Conservation (phyloP, 352 stramenopile genomes). For the Phytopythium helicoides region DNA sequence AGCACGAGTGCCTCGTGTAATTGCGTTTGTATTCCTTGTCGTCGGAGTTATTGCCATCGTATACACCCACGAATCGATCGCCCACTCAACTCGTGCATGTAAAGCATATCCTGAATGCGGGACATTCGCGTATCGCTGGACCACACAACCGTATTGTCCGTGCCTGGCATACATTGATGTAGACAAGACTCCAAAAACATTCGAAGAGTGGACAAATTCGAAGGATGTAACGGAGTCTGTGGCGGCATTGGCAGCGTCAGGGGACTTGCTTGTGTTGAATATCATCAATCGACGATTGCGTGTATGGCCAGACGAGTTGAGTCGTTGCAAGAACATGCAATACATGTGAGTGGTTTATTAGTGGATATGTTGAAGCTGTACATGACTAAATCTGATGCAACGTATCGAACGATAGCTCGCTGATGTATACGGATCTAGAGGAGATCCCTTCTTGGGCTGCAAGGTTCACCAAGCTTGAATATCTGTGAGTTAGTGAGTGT, state of each 20-base stretch:
- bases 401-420: too few species aligned
- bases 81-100: background rate
- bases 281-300: constrained; percentile 11
- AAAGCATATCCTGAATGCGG: constrained; percentile 5
- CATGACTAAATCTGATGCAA: too few species aligned
- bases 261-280: constrained; percentile 8
- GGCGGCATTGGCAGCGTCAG: constrained; percentile 6
- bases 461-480: constrained; percentile 10
- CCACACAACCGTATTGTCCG: constrained; percentile 7
- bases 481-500: constrained; percentile 11
- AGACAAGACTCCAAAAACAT: constrained; percentile 3
- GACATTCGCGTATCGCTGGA: constrained; percentile 11
- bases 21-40: constrained; percentile 1
- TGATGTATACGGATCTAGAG: constrained; percentile 7
- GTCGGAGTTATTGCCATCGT: background rate
- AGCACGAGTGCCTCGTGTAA: background rate
- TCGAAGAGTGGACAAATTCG: constrained; percentile 1
- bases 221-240: constrained; percentile 4
- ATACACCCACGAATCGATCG: constrained; percentile 1
- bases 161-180: constrained; percentile 22
- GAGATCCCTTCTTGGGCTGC: constrained; percentile 2
- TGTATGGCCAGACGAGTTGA: background rate
- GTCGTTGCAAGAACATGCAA: background rate
- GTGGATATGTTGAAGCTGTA: too few species aligned
- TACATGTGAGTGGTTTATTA: too few species aligned